Conservation (phyloP, 805 yeast genomes). For the Cyberlindnera americana region DNA sequence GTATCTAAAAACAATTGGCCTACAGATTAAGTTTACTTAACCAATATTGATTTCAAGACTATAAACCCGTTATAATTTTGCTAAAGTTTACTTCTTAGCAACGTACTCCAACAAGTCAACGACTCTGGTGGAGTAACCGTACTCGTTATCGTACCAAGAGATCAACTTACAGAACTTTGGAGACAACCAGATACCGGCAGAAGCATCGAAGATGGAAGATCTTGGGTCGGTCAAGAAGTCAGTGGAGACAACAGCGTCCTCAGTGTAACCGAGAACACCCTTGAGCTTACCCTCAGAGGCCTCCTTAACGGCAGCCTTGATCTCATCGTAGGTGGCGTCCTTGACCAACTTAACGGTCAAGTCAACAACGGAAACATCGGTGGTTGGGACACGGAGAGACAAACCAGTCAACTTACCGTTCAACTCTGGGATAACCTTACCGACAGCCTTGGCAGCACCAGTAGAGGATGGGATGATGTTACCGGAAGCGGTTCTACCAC, state of each 20-base stretch:
- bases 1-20: no score
- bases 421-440: conserved; percentile 87
- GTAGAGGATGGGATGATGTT: conserved; percentile 94
- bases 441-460: conserved; percentile 98
- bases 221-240: conserved; percentile 82
- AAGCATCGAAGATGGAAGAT: conserved; percentile 88
- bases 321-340: conserved; percentile 78
- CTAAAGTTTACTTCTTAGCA: conserved; percentile 36
- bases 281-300: conserved; percentile 75
- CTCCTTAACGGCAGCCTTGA: conserved; percentile 69
- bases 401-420: conserved; percentile 93
- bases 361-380: conserved; percentile 91
- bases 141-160: conserved; percentile 96
- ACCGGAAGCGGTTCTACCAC: conserved; percentile 95
- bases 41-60: conserved; percentile 10
- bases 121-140: conserved; percentile 94
- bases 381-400: conserved; percentile 92
- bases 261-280: conserved; percentile 87
- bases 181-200: conserved; percentile 85
- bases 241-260: conserved; percentile 86
- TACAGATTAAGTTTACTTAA: no score
- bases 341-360: conserved; percentile 79
- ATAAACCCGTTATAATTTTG: conserved; percentile 13
- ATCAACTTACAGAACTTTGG: conserved; percentile 87
- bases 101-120: conserved; percentile 84